Evolutionary conservation across 1,139 yeast species (phyloP).

Genomic region (Scheffersomyces cryptocercus): DNA sequence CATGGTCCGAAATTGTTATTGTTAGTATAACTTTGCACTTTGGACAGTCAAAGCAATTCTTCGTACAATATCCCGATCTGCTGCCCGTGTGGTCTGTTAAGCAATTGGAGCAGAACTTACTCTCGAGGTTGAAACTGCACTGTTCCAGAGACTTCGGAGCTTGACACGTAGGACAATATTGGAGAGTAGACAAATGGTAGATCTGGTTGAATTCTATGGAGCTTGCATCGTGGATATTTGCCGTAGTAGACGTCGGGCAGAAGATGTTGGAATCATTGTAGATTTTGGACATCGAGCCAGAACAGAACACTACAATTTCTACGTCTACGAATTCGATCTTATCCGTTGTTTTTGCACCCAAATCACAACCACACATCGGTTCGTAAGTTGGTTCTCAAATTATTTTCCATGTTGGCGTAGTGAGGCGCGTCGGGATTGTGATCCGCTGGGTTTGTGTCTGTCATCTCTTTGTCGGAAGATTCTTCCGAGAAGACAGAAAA

Average conservation of each 20-base stretch:
- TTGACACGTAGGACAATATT: conserved; percentile 43
- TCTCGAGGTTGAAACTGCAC: conserved; percentile 22
- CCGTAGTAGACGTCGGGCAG: conserved; percentile 16
- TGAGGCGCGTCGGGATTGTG: too few relatives aligned
- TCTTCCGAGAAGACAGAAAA: too few relatives aligned
- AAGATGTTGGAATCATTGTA: conserved; percentile 21
- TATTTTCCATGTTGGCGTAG: too few relatives aligned
- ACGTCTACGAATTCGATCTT: too few relatives aligned
- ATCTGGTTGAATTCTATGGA: conserved; percentile 7
- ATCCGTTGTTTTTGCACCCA: too few relatives aligned
- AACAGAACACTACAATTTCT: too few relatives aligned
- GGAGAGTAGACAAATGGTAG: conserved; percentile 20
- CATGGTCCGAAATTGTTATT: conserved; percentile 25
- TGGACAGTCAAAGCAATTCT: conserved; percentile 46
- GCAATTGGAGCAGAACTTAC: conserved; percentile 41
- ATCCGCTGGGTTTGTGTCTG: too few relatives aligned
- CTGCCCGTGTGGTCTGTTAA: conserved; percentile 31
- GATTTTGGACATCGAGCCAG: conserved; percentile 20
- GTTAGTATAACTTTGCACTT: conserved; percentile 28
- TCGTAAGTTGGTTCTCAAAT: too few relatives aligned
- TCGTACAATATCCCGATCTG: conserved; percentile 26
- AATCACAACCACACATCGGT: too few relatives aligned
- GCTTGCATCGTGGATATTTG: conserved; percentile 8
- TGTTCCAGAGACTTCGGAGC: conserved; percentile 28
- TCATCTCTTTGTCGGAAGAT: too few relatives aligned